These are phyloP conservation scores for Trametes maxima DNA, from an alignment of 768 basidiomycete genomes.

Conservation along the genomic window DNA sequence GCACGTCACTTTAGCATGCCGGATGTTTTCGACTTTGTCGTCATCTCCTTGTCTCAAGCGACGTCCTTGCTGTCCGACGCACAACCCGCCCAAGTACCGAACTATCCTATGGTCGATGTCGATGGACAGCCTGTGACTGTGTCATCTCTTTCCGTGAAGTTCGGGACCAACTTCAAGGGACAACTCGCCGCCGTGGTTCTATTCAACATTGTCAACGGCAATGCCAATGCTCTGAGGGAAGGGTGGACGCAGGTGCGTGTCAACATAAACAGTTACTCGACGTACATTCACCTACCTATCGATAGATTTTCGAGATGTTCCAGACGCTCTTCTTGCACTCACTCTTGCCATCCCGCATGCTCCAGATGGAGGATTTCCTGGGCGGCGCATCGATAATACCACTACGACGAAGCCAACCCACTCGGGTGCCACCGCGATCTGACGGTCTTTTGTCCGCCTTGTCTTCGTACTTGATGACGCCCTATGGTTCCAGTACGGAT, in stretches of 20 bases:
- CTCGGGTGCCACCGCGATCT: constrained; percentile 59
- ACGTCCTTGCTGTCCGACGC: constrained; percentile 83
- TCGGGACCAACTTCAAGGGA: constrained; percentile 93
- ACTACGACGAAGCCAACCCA: constrained; percentile 71
- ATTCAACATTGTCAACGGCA: constrained; percentile 97
- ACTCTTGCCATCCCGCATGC: constrained; percentile 83
- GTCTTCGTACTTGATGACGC: constrained; percentile 96
- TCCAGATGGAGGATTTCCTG: constrained; percentile 98
- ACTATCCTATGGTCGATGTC: constrained; percentile 86
- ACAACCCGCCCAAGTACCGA: constrained; percentile 69
- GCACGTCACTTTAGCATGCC: constrained; percentile 88
- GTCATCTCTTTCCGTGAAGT: constrained; percentile 88
- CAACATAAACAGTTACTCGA: constrained; percentile 6
- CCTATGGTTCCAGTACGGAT: constrained; percentile 80
- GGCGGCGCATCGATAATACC: constrained; percentile 95
- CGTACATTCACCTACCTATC: neutral
- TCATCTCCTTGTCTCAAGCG: constrained; percentile 88
- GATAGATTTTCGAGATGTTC: constrained; percentile 96
- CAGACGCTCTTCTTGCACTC: constrained; percentile 95
- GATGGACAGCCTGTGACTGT: constrained; percentile 90
- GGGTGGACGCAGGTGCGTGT: constrained; percentile 85
- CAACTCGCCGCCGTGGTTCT: constrained; percentile 96
- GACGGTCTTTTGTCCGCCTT: constrained; percentile 94
- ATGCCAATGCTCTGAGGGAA: constrained; percentile 90
- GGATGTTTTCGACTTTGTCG: constrained; percentile 96